phyloP scores from a whole-genome alignment of 768 basidiomycete genomes.

The Amanita thiersii region DNA sequence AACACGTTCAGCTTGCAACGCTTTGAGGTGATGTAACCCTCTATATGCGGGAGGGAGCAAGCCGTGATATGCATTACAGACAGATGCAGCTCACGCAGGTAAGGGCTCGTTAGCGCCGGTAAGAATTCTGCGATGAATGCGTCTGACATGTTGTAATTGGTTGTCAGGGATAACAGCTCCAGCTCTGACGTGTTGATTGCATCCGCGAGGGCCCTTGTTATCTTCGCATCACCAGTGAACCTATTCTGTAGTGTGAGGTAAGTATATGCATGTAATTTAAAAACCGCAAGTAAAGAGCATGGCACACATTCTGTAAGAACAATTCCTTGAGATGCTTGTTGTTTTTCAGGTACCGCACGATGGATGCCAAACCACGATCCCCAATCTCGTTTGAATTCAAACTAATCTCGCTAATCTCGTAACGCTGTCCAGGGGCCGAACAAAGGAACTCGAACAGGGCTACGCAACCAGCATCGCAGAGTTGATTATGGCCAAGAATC shows the following conservation, averaged over 20 bases:
- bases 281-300: not conserved
- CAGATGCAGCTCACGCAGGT: constrained; percentile 48
- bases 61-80: constrained; percentile 41
- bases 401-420: constrained; percentile 44
- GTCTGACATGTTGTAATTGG: constrained; percentile 42
- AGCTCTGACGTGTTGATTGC: constrained; percentile 51
- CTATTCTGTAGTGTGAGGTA: constrained; percentile 14
- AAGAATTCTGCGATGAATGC: constrained; percentile 41
- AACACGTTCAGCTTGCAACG: constrained; percentile 42
- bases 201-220: constrained; percentile 29
- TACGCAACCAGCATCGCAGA: constrained; percentile 51
- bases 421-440: constrained; percentile 36
- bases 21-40: constrained; percentile 34
- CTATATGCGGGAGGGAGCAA: constrained; percentile 30
- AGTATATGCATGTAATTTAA: not conserved
- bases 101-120: constrained; percentile 36
- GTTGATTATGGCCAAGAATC: constrained; percentile 44
- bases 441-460: constrained; percentile 45
- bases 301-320: constrained; percentile 50
- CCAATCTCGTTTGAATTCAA: constrained; percentile 52
- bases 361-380: constrained; percentile 44
- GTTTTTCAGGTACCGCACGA: constrained; percentile 39
- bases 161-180: constrained; percentile 40
- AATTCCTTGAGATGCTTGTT: constrained; percentile 40
- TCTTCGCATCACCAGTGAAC: constrained; percentile 23